These are phyloP conservation scores for Cercospora sojina DNA, from an alignment of 2,329 filamentous ascomycete genomes.

Conservation along the genomic window DNA sequence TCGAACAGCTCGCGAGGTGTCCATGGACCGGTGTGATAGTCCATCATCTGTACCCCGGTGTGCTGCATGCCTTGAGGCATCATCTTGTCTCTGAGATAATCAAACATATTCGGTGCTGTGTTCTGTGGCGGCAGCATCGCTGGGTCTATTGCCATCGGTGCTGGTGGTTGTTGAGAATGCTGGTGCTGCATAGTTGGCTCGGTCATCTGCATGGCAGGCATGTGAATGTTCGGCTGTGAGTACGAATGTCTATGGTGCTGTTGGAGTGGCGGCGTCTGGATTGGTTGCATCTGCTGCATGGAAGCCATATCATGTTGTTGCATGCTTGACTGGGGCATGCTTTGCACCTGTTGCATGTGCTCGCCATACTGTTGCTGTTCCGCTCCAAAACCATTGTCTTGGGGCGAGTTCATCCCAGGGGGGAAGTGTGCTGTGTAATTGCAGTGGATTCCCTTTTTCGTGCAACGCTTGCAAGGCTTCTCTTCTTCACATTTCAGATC, in stretches of 20 bases:
- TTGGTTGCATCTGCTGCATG: conserved; percentile 30
- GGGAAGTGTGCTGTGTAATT: conserved; percentile 35
- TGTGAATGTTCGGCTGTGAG: conserved; percentile 17
- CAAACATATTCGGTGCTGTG: conserved; percentile 34
- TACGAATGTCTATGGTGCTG: conserved; percentile 27
- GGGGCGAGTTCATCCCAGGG: conserved; percentile 22
- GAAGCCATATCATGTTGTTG: conserved; percentile 14
- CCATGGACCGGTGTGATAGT: conserved; percentile 40
- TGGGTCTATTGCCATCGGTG: conserved; percentile 30
- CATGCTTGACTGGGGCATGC: conserved; percentile 7
- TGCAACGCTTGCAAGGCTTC: conserved; percentile 55
- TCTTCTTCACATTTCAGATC: conserved; percentile 55
- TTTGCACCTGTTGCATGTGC: conserved; percentile 21
- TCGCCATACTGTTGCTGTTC: conserved; percentile 26
- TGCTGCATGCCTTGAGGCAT: conserved; percentile 26
- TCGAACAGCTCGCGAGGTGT: conserved; percentile 49
- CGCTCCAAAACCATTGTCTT: conserved; percentile 26
- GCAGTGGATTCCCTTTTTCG: conserved; percentile 50
- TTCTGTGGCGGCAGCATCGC: conserved; percentile 35
- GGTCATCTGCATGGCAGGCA: conserved; percentile 30
- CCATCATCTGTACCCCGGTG: conserved; percentile 32
- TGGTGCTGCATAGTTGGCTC: conserved; percentile 18
- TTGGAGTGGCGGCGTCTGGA: conserved; percentile 27
- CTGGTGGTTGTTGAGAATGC: conserved; percentile 19
- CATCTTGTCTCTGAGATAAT: conserved; percentile 39